These are phyloP conservation scores for Jatropha podagrica DNA, from an alignment of 441 rosid genomes.

Conservation along the genomic window DNA sequence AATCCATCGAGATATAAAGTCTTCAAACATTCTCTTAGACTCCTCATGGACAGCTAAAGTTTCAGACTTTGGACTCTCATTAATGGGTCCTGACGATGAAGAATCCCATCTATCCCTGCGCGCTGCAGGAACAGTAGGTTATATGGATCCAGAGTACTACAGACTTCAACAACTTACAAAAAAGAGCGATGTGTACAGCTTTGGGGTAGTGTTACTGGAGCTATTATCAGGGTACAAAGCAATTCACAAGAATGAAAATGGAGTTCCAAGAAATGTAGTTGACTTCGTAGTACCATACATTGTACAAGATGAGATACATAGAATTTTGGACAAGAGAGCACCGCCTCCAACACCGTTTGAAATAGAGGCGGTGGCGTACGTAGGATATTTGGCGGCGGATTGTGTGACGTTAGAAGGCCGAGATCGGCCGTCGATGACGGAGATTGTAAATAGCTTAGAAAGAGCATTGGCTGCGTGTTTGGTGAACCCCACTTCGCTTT, in stretches of 20 bases:
- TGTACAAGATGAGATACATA: conserved; percentile 56
- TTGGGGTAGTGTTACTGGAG: conserved; percentile 70
- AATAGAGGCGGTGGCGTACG: conserved; percentile 61
- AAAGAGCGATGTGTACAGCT: conserved; percentile 81
- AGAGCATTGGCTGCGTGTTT: conserved; percentile 52
- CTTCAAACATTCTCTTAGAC: conserved; percentile 69
- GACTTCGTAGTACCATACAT: conserved; percentile 64
- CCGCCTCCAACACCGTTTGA: conserved; percentile 71
- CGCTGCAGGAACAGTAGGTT: conserved; percentile 78
- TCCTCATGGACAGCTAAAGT: conserved; percentile 61
- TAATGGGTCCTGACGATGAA: conserved; percentile 58
- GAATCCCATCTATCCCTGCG: conserved; percentile 54
- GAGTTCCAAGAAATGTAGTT: conserved; percentile 57
- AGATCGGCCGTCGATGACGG: conserved; percentile 62
- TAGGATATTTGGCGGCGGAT: conserved; percentile 64
- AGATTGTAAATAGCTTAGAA: conserved; percentile 54
- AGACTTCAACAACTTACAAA: conserved; percentile 59
- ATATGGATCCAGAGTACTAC: conserved; percentile 83
- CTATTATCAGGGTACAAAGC: conserved; percentile 60
- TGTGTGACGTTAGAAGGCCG: conserved; percentile 52
- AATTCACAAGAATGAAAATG: conserved; percentile 61
- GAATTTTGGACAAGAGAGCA: conserved; percentile 55
- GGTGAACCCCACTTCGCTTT: conserved; percentile 28
- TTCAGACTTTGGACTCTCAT: conserved; percentile 75
- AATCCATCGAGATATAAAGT: conserved; percentile 86